Evolutionary conservation across 2,329 filamentous ascomycete genomes (phyloP), one percentile per base, ranked within the genome.

Genomic region (Beauveria varroae): DNA sequence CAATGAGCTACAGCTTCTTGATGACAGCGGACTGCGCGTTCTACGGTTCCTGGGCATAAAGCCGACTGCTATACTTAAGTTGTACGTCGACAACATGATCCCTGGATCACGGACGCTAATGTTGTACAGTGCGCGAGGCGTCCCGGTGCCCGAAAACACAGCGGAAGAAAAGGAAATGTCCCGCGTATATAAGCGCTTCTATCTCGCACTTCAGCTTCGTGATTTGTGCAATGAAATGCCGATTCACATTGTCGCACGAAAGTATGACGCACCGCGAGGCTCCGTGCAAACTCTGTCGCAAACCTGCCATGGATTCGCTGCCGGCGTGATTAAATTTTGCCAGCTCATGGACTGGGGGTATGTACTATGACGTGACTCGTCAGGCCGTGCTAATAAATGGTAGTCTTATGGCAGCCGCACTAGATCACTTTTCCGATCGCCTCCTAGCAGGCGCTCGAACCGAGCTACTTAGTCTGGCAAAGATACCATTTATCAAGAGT

Each of bases 241-340:
- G 0, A 80, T 92, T 37, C 84, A 90, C 65, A 74, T 79, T 3
- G 86, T 92, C 30, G 86, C 89, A 28, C 78, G 79, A 18, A 90
- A 89, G 68, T 93, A 90, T 69, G 82, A 85, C 63, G 84, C 85
- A 63, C 85, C 88, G 9, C 82, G 89, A 22, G 89, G 89, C 1
- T 80, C 82, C 5, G 84, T 92, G 12, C 89, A 93, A 71, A 89
- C 80, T 22, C 77, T 92, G 1, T 84, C 88, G 2, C 88, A 91
- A 67, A 88, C 86, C 1, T 91, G 89, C 65, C 86, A 91, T 65
- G 89, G 89, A 0, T 93, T 92, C 68, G 89, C 88, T 3, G 87
- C 87, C 2, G 88, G 88, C 3, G 90, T 91, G 79, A 84, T 92
- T 63, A 91, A 89, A 65, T 92, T 92, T 68, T 92, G 89, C 68